Evolutionary conservation across 1,284 basidiomycete genomes (phyloP), one percentile per base, ranked within the genome.

Genomic region (Moesziomyces sp.): DNA sequence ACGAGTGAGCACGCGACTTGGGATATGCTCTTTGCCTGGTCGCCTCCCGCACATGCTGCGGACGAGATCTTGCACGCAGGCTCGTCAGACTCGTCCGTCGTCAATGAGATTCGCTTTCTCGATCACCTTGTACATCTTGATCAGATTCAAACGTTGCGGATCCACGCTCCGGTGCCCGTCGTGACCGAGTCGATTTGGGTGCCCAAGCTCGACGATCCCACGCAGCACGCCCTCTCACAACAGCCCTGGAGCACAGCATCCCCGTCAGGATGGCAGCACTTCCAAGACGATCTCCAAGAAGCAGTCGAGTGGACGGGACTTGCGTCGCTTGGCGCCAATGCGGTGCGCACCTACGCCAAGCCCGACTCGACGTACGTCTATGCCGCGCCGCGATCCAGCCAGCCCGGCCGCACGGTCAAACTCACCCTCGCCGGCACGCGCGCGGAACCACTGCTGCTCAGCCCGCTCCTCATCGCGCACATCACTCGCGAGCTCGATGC

Each of bases 21-120:
- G 75, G 62, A 68, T 19, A 67, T 77, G 60, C 52, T 72, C 19
- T 77, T 76, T 44, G 60, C 56, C 38, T 73, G 66, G 71, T 62
- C 75, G 8, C 68, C 70, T 2, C 56, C 42, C 52, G 49, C 45
- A 23, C 50, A 23, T 0, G 48, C 38, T 9, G 46, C 56, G 0
- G 60, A 63, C 13, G 28, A 38, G 0, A 52, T 50, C n/a, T 48
- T 42, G 23, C 52, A 40, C 18, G 44, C 49, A 6, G 35, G 14
- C 24, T 33, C 52, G 5, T 35, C 52, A 0, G 11, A 28, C 0
- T 28, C 56, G 5, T 33, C 24, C 28, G 5, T 23, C 9, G 23
- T 55, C 18, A 65, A 56, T 26, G 59, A 59, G 44, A 67, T 77
- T 10, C 46, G 45, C 19, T 75, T 77, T 24, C 73, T 64, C 7